Conservation (phyloP, 2,329 filamentous ascomycete genomes). For the Beauveria sp. region DNA sequence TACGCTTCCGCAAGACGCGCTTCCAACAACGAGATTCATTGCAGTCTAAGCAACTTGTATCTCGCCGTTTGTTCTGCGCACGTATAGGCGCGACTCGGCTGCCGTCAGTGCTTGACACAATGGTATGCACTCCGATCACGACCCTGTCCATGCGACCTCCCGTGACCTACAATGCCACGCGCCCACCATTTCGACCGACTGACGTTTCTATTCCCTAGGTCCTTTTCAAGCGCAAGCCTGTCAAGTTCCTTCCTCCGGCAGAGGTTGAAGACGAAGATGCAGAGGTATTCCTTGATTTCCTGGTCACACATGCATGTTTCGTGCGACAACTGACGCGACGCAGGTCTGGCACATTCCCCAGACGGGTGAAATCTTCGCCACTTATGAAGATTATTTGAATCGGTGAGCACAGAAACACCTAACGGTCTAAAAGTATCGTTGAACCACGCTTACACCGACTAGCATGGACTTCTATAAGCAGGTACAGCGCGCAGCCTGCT, state of each 20-base stretch:
- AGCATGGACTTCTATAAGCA: constrained; percentile 93
- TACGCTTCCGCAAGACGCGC: background rate
- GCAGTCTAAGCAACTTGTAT: background rate
- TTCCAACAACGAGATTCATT: background rate
- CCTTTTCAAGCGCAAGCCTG: constrained; percentile 90
- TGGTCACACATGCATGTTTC: constrained; percentile 8
- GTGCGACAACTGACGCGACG: constrained; percentile 13
- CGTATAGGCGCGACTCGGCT: constrained; percentile 1
- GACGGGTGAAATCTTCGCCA: constrained; percentile 82
- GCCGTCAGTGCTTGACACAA: background rate
- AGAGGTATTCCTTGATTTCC: constrained; percentile 54
- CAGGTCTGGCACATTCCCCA: constrained; percentile 88
- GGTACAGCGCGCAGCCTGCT: constrained; percentile 39
- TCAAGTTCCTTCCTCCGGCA: constrained; percentile 68
- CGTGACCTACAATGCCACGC: background rate
- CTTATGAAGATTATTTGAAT: constrained; percentile 80
- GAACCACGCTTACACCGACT: constrained; percentile 13
- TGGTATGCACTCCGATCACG: background rate
- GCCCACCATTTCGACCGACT: background rate
- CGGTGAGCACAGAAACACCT: constrained; percentile 48
- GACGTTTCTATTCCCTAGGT: constrained; percentile 49
- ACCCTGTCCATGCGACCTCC: background rate
- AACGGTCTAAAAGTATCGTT: background rate
- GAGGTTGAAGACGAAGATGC: constrained; percentile 70
- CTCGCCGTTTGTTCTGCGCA: background rate